These are phyloP conservation scores for sunflower (Helianthus annuus) DNA, from an alignment of 129 eudicot genomes.

Conservation along the genomic window HanXRQr2.0-SUNRISE NC_035446.2:156598847-156599346, in stretches of 20 bases:
- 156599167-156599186: conserved; percentile 47
- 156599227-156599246: conserved; percentile 47
- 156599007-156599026: conserved; percentile 13
- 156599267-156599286: conserved; percentile 46
- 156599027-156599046: conserved; percentile 7
- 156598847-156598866: conserved; percentile 19
- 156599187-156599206: conserved; percentile 47
- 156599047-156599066: conserved; percentile 28
- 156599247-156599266: conserved; percentile 45
- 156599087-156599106: conserved; percentile 2
- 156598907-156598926: conserved; percentile 13
- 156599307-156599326: conserved; percentile 36
- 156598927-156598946: conserved; percentile 11
- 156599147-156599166: conserved; percentile 42
- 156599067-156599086: background rate
- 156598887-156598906: conserved; percentile 21
- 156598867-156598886: conserved; percentile 31
- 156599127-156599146: conserved; percentile 22
- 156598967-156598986: conserved; percentile 26
- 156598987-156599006: conserved; percentile 21
- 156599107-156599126: background rate
- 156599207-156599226: conserved; percentile 43
- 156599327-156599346: background rate
- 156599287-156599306: conserved; percentile 42
- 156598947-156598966: background rate